Evolutionary conservation across 2,329 filamentous ascomycete genomes (phyloP).

Genomic region (Aureobasidium sp.): DNA sequence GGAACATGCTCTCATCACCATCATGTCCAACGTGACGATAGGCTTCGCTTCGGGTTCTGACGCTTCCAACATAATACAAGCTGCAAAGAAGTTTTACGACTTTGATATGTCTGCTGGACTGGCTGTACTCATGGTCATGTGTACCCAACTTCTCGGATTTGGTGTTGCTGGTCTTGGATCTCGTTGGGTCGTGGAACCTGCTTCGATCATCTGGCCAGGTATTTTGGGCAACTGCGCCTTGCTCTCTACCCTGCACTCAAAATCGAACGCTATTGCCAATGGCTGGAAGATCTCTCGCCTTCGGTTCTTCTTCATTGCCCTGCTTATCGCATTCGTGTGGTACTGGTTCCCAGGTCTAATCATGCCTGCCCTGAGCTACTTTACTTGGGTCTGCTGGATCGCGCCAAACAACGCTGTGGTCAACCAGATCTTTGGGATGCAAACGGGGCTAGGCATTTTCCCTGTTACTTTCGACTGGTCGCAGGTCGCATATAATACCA

Average conservation of each 20-base stretch:
- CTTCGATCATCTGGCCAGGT: conserved; percentile 86
- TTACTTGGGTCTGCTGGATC: conserved; percentile 84
- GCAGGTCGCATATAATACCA: conserved; percentile 80
- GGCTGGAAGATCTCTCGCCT: conserved; percentile 60
- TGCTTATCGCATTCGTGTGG: conserved; percentile 63
- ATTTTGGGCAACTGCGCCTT: conserved; percentile 83
- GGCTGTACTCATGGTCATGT: conserved; percentile 73
- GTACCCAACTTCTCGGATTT: conserved; percentile 80
- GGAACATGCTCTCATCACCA: conserved; percentile 37
- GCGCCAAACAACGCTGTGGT: conserved; percentile 78
- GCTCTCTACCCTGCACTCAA: conserved; percentile 71
- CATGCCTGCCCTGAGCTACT: conserved; percentile 78
- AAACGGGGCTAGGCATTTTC: conserved; percentile 64
- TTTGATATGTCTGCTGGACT: conserved; percentile 70
- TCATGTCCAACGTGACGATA: conserved; percentile 38
- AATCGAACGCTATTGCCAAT: conserved; percentile 71
- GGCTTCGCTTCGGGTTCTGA: conserved; percentile 52
- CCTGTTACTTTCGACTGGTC: conserved; percentile 89
- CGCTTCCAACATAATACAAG: conserved; percentile 56
- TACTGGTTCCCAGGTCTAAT: conserved; percentile 80
- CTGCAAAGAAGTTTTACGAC: conserved; percentile 82
- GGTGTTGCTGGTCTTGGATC: conserved; percentile 76
- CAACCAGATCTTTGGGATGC: conserved; percentile 79
- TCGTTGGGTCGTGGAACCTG: conserved; percentile 73
- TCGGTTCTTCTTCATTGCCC: conserved; percentile 74